Conservation (phyloP, 768 basidiomycete species). For the Clathrus columnatus region DNA sequence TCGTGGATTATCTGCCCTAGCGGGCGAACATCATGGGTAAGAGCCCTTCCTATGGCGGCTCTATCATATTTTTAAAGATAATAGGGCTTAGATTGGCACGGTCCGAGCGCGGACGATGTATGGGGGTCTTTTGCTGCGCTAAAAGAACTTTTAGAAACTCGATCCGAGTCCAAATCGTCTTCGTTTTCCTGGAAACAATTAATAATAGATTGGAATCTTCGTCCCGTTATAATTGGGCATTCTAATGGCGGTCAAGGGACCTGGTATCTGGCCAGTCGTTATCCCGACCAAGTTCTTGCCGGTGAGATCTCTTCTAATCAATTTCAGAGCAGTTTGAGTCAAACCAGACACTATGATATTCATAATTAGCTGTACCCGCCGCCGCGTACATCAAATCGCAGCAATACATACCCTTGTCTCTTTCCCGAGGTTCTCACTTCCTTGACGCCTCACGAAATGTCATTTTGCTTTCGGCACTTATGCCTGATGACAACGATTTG, state of each 20-base stretch:
- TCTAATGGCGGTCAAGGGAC: conserved; percentile 91
- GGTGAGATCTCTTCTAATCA: conserved; percentile 39
- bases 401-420: conserved; percentile 65
- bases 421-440: conserved; percentile 69
- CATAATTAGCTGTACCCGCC: conserved; percentile 66
- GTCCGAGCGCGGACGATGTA: conserved; percentile 64
- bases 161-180: conserved; percentile 12
- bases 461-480: conserved; percentile 65
- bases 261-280: conserved; percentile 70
- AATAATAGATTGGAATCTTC: conserved; percentile 29
- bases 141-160: conserved; percentile 30
- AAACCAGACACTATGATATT: not conserved
- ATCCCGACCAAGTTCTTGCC: conserved; percentile 65
- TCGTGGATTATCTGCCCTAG: conserved; percentile 78
- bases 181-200: conserved; percentile 33
- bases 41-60: conserved; percentile 3
- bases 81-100: conserved; percentile 91
- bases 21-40: conserved; percentile 80
- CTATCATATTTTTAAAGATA: not conserved
- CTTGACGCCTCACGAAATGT: conserved; percentile 66
- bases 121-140: conserved; percentile 58
- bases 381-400: conserved; percentile 85
- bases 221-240: conserved; percentile 72
- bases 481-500: conserved; percentile 82
- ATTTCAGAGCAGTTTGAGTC: not conserved